Percentiles rank a stretch among this genome's conserved stretches.
Conservation (phyloP, 345 rosid genomes). For the Murraya paniculata region DNA sequence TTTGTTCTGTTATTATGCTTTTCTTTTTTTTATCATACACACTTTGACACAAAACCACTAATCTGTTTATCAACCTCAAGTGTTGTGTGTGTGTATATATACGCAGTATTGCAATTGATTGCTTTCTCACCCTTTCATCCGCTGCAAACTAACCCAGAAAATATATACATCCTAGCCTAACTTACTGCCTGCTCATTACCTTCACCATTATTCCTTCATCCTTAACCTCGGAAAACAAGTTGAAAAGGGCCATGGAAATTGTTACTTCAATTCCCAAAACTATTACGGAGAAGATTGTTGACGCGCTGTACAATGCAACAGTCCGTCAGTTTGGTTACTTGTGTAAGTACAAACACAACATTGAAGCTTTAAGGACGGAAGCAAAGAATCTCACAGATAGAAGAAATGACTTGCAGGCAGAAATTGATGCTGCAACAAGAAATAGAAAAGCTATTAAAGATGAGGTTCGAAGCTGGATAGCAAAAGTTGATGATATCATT, state of each 20-base stretch:
- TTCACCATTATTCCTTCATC: background rate
- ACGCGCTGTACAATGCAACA: background rate
- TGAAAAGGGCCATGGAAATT: background rate
- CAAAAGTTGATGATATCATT: background rate
- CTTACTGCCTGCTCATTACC: background rate
- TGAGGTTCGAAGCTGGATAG: background rate
- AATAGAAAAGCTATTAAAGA: background rate
- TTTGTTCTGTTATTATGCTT: background rate
- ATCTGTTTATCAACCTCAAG: background rate
- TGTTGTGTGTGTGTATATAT: no score
- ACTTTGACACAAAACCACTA: background rate
- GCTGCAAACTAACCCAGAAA: background rate
- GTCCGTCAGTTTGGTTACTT: background rate
- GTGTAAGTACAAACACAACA: background rate
- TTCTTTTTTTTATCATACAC: background rate
- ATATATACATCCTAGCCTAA: background rate
- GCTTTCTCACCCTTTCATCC: background rate
- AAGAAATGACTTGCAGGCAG: background rate
- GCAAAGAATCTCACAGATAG: background rate
- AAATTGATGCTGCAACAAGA: background rate
- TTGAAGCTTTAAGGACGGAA: background rate
- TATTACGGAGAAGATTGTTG: background rate
- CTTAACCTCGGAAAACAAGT: background rate
- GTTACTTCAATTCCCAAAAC: background rate
- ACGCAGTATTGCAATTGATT: background rate